Percentiles rank a stretch among this genome's conserved stretches.
These are phyloP conservation scores for Hebeloma cylindrosporum DNA, from an alignment of 768 basidiomycete genomes.

Conservation along the genomic window DNA sequence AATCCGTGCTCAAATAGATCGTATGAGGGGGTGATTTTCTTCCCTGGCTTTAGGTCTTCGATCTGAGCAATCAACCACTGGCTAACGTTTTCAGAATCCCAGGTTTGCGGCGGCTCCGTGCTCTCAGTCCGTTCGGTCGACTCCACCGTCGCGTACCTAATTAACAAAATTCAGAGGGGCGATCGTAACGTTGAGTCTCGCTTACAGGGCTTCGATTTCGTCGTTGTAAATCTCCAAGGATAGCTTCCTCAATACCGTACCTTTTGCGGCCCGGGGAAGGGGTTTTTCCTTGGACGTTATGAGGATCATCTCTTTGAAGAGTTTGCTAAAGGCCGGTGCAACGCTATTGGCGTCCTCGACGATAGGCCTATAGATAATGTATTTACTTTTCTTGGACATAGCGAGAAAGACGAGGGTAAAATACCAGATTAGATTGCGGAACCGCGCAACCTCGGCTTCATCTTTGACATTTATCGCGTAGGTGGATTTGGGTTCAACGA, in stretches of 20 bases:
- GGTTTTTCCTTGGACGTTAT: constrained; percentile 37
- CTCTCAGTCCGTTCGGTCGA: constrained; percentile 2
- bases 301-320: constrained; percentile 55
- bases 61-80: constrained; percentile 16
- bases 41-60: constrained; percentile 8
- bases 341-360: constrained; percentile 44
- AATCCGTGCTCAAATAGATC: constrained; percentile 21
- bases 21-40: not conserved
- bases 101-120: constrained; percentile 6
- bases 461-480: constrained; percentile 26
- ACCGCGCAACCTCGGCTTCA: constrained; percentile 20
- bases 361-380: constrained; percentile 26
- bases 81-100: constrained; percentile 5
- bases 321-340: constrained; percentile 41
- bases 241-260: constrained; percentile 44
- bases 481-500: constrained; percentile 28
- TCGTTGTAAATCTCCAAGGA: constrained; percentile 40
- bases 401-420: not conserved
- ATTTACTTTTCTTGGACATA: not conserved
- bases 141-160: constrained; percentile 18
- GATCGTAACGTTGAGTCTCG: constrained; percentile 7
- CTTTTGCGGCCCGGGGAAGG: constrained; percentile 47
- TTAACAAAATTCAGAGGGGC: not conserved
- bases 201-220: constrained; percentile 51
- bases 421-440: constrained; percentile 39